These are phyloP conservation scores for Verticillium longisporum DNA, from an alignment of 2,329 filamentous ascomycete species.

Conservation along the genomic window DNA sequence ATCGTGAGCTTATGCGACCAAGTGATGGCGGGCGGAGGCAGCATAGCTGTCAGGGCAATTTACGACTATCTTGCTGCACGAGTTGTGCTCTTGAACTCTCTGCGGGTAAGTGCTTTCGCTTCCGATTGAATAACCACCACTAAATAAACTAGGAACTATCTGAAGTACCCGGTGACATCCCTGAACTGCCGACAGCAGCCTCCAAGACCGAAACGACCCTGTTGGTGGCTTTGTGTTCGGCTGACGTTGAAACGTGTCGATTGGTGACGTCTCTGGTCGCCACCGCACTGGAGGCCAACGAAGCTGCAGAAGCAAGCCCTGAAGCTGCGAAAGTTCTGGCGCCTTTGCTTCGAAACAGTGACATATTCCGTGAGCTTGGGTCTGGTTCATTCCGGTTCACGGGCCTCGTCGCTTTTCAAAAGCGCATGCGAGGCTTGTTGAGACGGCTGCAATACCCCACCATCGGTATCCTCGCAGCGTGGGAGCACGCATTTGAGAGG, in stretches of 20 bases:
- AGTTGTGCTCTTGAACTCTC: conserved; percentile 41
- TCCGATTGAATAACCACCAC: not conserved
- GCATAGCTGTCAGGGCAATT: conserved; percentile 38
- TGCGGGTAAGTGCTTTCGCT: conserved; percentile 32
- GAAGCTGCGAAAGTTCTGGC: conserved; percentile 43
- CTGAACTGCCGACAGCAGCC: conserved; percentile 45
- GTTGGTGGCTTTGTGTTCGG: conserved; percentile 57
- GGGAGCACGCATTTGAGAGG: conserved; percentile 60
- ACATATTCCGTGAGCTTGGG: conserved; percentile 55
- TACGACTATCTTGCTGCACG: conserved; percentile 51
- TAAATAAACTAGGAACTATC: conserved; percentile 41
- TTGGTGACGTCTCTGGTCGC: conserved; percentile 56
- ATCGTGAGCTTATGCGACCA: conserved; percentile 44
- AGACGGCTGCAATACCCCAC: conserved; percentile 56
- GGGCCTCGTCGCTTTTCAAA: conserved; percentile 63
- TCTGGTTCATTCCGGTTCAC: conserved; percentile 60
- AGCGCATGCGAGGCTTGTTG: conserved; percentile 53
- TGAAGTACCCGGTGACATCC: conserved; percentile 45
- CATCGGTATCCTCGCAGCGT: conserved; percentile 59
- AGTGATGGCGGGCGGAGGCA: conserved; percentile 33
- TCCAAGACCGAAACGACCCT: conserved; percentile 56
- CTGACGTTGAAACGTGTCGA: conserved; percentile 59
- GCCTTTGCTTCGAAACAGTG: conserved; percentile 52
- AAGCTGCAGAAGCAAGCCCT: conserved; percentile 43
- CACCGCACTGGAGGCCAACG: conserved; percentile 55